phyloP scores from a whole-genome alignment of 306 rosid species.

The Lathyrus sativus region DNA sequence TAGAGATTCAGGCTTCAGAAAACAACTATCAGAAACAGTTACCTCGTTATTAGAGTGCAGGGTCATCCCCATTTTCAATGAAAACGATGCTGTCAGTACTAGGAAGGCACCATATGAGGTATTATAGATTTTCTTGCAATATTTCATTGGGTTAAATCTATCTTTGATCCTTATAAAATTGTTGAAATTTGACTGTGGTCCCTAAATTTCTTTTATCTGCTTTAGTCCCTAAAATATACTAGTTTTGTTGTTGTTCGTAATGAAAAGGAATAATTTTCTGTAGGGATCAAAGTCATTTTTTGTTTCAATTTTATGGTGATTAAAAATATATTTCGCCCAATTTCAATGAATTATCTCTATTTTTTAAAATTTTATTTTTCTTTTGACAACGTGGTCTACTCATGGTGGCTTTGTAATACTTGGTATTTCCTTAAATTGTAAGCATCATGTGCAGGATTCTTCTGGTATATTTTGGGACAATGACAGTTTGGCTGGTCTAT shows the following conservation, averaged over 20 bases:
- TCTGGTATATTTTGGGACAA: slow-evolving; percentile 98
- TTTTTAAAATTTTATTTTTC: not conserved
- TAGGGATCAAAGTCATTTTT: not conserved
- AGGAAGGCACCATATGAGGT: slow-evolving; percentile 90
- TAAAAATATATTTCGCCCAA: not conserved
- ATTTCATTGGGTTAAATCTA: slow-evolving; percentile 20
- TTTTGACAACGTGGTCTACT: not conserved
- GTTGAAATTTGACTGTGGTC: not conserved
- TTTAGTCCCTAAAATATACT: not conserved
- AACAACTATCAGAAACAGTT: slow-evolving; percentile 81
- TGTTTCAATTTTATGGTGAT: not conserved
- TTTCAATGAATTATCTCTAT: not conserved
- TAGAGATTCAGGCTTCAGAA: slow-evolving; percentile 69
- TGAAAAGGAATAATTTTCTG: not conserved
- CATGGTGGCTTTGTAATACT: slow-evolving; percentile 23
- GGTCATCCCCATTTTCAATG: slow-evolving; percentile 93
- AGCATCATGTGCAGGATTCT: slow-evolving; percentile 72
- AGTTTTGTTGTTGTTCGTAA: not conserved
- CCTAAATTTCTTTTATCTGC: no score
- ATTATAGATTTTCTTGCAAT: slow-evolving; percentile 23
- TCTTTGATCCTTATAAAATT: not conserved
- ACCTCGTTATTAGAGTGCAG: slow-evolving; percentile 59
- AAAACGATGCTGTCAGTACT: slow-evolving; percentile 95
- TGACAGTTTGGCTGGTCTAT: slow-evolving; percentile 89
- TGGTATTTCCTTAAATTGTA: slow-evolving; percentile 37